Evolutionary conservation across 208 protist genomes (phyloP).

Genomic region (Crithidia expoeki): DNA sequence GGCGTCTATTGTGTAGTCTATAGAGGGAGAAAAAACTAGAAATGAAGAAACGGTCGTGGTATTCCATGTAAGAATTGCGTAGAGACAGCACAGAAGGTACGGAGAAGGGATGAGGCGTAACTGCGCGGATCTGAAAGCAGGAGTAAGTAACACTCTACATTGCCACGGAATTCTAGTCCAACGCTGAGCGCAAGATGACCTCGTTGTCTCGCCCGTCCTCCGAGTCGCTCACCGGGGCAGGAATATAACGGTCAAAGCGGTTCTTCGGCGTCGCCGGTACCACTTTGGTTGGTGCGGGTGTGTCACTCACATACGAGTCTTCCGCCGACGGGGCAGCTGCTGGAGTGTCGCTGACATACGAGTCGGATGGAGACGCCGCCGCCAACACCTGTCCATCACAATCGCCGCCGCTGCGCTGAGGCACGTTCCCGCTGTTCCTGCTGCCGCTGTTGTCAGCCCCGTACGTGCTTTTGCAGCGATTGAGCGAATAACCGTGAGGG

Average conservation of each 20-base stretch:
- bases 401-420: not conserved
- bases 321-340: conserved; percentile 1
- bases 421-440: not conserved
- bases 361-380: conserved; percentile 8
- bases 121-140: too few relatives aligned
- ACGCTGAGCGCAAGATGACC: conserved; percentile 64
- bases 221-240: conserved; percentile 71
- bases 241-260: conserved; percentile 23
- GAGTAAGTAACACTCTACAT: too few relatives aligned
- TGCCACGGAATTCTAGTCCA: too few relatives aligned
- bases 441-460: not conserved
- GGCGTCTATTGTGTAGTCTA: not conserved
- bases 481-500: not conserved
- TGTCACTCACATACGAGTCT: conserved; percentile 45
- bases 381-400: not conserved
- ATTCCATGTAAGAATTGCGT: not conserved
- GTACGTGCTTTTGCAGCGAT: too few relatives aligned
- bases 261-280: not conserved
- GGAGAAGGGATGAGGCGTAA: too few relatives aligned
- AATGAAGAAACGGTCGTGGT: not conserved
- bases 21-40: not conserved
- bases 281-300: not conserved
- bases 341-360: conserved; percentile 18
- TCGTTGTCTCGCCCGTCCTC: conserved; percentile 81
- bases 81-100: not conserved